These are phyloP conservation scores for Histomonas meleagridis DNA, from an alignment of 208 protist genomes.

Conservation along the genomic window DNA sequence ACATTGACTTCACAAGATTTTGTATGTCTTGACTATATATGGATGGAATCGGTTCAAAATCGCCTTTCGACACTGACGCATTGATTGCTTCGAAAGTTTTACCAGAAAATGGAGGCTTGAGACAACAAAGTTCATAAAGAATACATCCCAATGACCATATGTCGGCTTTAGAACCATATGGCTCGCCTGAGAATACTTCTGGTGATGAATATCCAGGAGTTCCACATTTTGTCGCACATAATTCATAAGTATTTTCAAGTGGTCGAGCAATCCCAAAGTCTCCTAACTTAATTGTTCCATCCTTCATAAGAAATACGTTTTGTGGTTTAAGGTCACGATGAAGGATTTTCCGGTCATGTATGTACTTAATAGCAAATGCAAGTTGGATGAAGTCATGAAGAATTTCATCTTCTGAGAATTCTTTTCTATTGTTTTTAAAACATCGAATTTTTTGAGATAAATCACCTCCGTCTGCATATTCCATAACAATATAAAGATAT, in stretches of 20 bases:
- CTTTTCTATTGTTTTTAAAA: neutral
- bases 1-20: neutral
- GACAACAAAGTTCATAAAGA: conserved; percentile 11
- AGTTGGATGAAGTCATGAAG: conserved; percentile 46
- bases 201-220: conserved; percentile 57
- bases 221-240: conserved; percentile 49
- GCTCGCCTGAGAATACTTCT: conserved; percentile 39
- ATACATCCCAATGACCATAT: conserved; percentile 27
- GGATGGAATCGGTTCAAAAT: neutral
- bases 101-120: neutral
- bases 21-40: neutral
- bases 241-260: conserved; percentile 12
- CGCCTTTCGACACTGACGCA: neutral
- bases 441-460: neutral
- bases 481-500: conserved; percentile 38
- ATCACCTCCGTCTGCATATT: conserved; percentile 40
- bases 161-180: conserved; percentile 38
- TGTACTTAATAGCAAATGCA: conserved; percentile 52
- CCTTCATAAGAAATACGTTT: conserved; percentile 38
- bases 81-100: neutral
- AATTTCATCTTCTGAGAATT: conserved; percentile 22
- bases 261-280: conserved; percentile 54
- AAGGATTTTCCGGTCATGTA: conserved; percentile 57
- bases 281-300: conserved; percentile 50
- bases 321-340: conserved; percentile 53